phyloP scores from a whole-genome alignment of 1,284 basidiomycete species.

The Dichomitus squalens region DNA sequence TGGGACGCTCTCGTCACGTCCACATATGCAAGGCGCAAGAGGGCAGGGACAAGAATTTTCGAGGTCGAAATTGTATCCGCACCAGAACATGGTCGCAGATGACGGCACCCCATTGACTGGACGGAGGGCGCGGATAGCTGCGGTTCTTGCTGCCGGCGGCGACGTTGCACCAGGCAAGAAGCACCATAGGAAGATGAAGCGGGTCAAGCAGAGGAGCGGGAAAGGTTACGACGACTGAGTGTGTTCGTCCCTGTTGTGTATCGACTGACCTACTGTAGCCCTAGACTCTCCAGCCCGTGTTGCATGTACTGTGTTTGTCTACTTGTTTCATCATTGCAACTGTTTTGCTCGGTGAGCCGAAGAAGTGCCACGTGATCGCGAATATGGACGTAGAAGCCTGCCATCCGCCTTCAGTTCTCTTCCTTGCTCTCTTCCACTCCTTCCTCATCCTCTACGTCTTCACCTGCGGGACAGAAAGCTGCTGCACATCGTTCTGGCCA shows the following conservation, averaged over 20 bases:
- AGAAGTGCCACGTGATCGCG: background rate
- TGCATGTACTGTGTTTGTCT: conserved; percentile 3
- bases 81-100: conserved; percentile 78
- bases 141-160: conserved; percentile 47
- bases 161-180: conserved; percentile 68
- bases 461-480: background rate
- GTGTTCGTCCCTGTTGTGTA: background rate
- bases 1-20: conserved; percentile 52
- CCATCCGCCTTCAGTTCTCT: background rate
- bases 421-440: background rate
- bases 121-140: conserved; percentile 47
- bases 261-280: conserved; percentile 13
- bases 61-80: conserved; percentile 70
- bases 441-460: background rate
- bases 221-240: conserved; percentile 77
- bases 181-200: conserved; percentile 85
- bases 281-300: conserved; percentile 1
- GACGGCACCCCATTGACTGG: conserved; percentile 68
- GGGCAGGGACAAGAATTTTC: conserved; percentile 64
- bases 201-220: conserved; percentile 87
- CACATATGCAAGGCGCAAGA: conserved; percentile 67
- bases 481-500: background rate
- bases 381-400: background rate
- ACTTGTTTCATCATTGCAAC: background rate
- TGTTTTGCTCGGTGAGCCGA: conserved; percentile 4